A percentile compares a stretch with the other conserved stretches of the same genome.
Conservation (phyloP, 257 asterid genomes). For the Penstemon eatonii region DNA sequence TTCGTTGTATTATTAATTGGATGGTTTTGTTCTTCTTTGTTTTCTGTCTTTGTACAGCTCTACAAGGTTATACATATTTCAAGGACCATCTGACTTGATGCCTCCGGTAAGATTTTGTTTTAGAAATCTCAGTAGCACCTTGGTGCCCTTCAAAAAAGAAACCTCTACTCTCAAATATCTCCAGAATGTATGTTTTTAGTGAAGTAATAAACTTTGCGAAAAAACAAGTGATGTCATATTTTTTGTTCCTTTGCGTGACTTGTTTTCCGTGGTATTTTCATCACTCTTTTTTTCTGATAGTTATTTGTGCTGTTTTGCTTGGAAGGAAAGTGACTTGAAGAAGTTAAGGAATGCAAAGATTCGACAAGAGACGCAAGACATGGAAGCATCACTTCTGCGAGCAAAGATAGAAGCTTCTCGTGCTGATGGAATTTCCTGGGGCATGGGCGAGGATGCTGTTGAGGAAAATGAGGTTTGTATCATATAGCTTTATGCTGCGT, state of each 20-base stretch:
- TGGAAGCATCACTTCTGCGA: conserved; percentile 90
- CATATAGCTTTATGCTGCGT: conserved; percentile 8
- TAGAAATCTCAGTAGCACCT: not conserved
- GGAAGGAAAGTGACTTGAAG: conserved; percentile 87
- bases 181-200: not conserved
- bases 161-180: conserved; percentile 9
- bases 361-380: conserved; percentile 71
- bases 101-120: conserved; percentile 60
- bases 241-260: conserved; percentile 2
- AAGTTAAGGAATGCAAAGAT: conserved; percentile 58
- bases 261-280: not conserved
- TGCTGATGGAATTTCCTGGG: conserved; percentile 98
- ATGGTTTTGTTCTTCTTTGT: conserved; percentile 18
- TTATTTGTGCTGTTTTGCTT: conserved; percentile 33
- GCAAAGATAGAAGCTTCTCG: conserved; percentile 86
- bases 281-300: conserved; percentile 11
- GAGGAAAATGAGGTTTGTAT: conserved; percentile 88
- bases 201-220: not conserved
- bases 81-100: conserved; percentile 95
- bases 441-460: conserved; percentile 92
- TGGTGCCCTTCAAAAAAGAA: not conserved
- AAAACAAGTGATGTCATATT: conserved; percentile 17
- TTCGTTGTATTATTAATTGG: conserved; percentile 4
- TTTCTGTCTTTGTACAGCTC: conserved; percentile 55
- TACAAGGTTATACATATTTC: conserved; percentile 84